A percentile compares a stretch with the other conserved stretches of the same genome.
Evolutionary conservation across 129 eudicot genomes (phyloP).

Genomic region (Arctium minus): DNA sequence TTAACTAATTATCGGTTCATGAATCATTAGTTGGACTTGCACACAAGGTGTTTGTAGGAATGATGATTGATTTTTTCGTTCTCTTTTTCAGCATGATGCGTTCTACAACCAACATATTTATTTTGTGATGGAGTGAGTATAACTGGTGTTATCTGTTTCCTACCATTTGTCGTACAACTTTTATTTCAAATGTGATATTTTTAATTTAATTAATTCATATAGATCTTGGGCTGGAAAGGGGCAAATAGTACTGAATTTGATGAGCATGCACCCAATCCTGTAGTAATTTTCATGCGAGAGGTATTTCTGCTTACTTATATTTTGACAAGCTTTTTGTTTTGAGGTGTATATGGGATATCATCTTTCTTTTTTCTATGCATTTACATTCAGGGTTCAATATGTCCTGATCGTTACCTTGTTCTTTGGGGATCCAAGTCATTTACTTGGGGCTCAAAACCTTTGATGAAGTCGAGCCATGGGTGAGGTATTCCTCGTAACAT

Average conservation of each 20-base stretch:
- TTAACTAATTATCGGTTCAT: too few relatives aligned
- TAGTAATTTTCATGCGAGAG: constrained; percentile 98
- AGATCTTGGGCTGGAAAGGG: constrained; percentile 72
- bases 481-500: too few relatives aligned
- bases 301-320: constrained; percentile 30
- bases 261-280: constrained; percentile 62
- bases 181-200: not conserved
- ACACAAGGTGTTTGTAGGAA: not conserved
- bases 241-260: constrained; percentile 93
- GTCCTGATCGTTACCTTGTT: too few relatives aligned
- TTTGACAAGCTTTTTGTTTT: not conserved
- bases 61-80: not conserved
- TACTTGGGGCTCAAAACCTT: too few relatives aligned
- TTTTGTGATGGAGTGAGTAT: not conserved
- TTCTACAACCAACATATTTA: constrained; percentile 58
- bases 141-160: not conserved
- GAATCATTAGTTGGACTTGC: not conserved
- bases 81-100: constrained; percentile 47
- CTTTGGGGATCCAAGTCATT: too few relatives aligned
- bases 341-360: not conserved
- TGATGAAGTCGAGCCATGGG: too few relatives aligned
- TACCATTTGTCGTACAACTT: not conserved
- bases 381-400: constrained; percentile 48
- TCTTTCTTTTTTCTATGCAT: not conserved
- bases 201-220: not conserved